A percentile compares a stretch with the other conserved stretches of the same genome.
These are phyloP conservation scores for Nidula microcarpa DNA, from an alignment of 768 basidiomycete genomes.

Conservation along the genomic window DNA sequence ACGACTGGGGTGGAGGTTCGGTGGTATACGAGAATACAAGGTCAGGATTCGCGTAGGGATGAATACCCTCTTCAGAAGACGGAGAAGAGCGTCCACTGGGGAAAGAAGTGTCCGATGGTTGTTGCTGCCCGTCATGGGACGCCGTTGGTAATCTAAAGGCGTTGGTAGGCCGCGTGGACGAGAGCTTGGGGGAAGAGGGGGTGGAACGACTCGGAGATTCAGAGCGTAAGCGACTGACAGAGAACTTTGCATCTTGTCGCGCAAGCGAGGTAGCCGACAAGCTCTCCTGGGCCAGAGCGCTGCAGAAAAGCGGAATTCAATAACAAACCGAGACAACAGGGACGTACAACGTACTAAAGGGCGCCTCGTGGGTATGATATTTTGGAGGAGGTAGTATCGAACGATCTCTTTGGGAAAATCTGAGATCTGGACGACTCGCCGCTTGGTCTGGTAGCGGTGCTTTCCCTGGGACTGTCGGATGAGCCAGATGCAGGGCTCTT, in stretches of 20 bases:
- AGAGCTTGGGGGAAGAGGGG: conserved; percentile 24
- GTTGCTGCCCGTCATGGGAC: background rate
- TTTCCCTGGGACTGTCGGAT: conserved; percentile 37
- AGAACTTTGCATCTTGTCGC: conserved; percentile 38
- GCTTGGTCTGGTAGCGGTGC: conserved; percentile 50
- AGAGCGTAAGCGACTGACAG: conserved; percentile 33
- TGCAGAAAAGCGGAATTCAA: background rate
- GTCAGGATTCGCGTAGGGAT: conserved; percentile 84
- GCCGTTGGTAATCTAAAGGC: conserved; percentile 14
- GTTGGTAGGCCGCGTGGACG: conserved; percentile 21
- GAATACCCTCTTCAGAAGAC: conserved; percentile 37
- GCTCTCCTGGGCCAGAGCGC: conserved; percentile 54
- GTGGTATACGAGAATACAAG: conserved; percentile 40
- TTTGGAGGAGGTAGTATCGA: conserved; percentile 53
- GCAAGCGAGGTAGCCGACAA: conserved; percentile 53
- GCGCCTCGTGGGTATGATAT: conserved; percentile 49
- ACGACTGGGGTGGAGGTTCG: conserved; percentile 22
- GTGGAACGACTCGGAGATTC: conserved; percentile 23
- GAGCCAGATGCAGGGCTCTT: conserved; percentile 44
- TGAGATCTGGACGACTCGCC: conserved; percentile 58
- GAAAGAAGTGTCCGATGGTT: conserved; percentile 3
- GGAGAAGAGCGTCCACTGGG: conserved; percentile 9
- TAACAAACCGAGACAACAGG: conserved; percentile 3
- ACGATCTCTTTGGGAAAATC: conserved; percentile 49
- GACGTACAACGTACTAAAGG: conserved; percentile 49